Evolutionary conservation across 2,329 filamentous ascomycete species (phyloP).

Genomic region (Drechslerella stenobrocha): DNA sequence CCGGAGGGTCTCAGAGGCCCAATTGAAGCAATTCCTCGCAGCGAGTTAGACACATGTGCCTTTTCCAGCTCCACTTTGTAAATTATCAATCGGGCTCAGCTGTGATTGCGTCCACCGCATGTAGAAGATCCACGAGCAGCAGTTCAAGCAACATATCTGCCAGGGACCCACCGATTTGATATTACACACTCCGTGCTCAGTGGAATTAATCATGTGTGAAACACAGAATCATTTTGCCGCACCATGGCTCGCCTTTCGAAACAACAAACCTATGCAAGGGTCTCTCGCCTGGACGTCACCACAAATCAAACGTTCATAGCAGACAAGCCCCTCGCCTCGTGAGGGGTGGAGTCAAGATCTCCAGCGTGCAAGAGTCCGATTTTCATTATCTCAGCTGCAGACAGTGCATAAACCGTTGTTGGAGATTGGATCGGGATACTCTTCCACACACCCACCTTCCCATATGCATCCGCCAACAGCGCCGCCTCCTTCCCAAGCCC

Average conservation of each 20-base stretch:
- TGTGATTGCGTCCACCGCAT: too few species aligned
- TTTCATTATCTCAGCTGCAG: constrained; percentile 4
- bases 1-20: not conserved
- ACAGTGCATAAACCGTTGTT: constrained; percentile 1
- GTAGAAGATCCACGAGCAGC: too few species aligned
- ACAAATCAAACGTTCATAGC: constrained; percentile 23
- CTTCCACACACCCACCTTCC: not conserved
- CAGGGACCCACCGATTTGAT: constrained; percentile 12
- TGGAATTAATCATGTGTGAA: constrained; percentile 25
- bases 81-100: too few species aligned
- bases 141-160: too few species aligned
- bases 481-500: not conserved
- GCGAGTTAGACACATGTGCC: constrained; percentile 20
- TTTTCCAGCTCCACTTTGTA: constrained; percentile 12
- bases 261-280: constrained; percentile 42
- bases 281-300: constrained; percentile 39
- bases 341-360: not conserved
- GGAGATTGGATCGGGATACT: constrained; percentile 6
- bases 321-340: not conserved
- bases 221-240: constrained; percentile 33
- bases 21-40: constrained; percentile 31
- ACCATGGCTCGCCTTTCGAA: constrained; percentile 41
- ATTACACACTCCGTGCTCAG: constrained; percentile 4
- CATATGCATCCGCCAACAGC: constrained; percentile 7
- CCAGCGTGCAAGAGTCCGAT: constrained; percentile 1